phyloP scores from a whole-genome alignment of 768 basidiomycete species.

The Termitomyces sp. region DNA sequence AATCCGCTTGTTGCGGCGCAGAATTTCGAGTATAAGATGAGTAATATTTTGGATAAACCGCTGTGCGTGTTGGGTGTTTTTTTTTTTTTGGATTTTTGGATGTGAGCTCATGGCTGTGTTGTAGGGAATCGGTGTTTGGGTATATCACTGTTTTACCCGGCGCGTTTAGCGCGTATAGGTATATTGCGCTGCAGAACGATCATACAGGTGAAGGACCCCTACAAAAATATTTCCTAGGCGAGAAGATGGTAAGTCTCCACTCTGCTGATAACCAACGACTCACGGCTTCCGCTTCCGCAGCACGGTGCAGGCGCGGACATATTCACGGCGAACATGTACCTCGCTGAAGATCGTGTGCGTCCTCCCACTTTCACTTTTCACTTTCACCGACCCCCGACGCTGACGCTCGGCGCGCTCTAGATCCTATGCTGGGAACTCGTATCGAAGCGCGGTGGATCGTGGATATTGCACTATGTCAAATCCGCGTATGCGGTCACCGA shows the following conservation, averaged over 20 bases:
- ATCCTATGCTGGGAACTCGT: constrained; percentile 98
- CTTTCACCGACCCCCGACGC: background rate
- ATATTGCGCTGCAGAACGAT: constrained; percentile 91
- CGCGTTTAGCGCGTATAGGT: constrained; percentile 89
- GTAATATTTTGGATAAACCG: constrained; percentile 90
- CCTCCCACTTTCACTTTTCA: background rate
- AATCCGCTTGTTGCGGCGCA: constrained; percentile 90
- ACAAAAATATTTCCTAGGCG: constrained; percentile 96
- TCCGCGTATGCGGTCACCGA: constrained; percentile 91
- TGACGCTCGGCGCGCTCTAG: constrained; percentile 23
- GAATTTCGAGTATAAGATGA: constrained; percentile 95
- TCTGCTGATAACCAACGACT: too few relatives aligned
- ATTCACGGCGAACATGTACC: constrained; percentile 95
- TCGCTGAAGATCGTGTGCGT: constrained; percentile 81
- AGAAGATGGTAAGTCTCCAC: constrained; percentile 60
- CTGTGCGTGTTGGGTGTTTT: constrained; percentile 34
- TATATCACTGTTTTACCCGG: constrained; percentile 94
- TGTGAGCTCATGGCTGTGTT: background rate
- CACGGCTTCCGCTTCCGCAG: constrained; percentile 30
- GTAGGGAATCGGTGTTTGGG: constrained; percentile 78
- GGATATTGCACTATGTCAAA: constrained; percentile 96
- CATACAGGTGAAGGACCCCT: constrained; percentile 78
- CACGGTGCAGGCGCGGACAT: constrained; percentile 86
- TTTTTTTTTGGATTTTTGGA: background rate
- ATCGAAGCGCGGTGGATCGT: constrained; percentile 85